Evolutionary conservation across 1,284 basidiomycete genomes (phyloP), one percentile per base, ranked within the genome.

Genomic region (Puccinia coronata): DNA sequence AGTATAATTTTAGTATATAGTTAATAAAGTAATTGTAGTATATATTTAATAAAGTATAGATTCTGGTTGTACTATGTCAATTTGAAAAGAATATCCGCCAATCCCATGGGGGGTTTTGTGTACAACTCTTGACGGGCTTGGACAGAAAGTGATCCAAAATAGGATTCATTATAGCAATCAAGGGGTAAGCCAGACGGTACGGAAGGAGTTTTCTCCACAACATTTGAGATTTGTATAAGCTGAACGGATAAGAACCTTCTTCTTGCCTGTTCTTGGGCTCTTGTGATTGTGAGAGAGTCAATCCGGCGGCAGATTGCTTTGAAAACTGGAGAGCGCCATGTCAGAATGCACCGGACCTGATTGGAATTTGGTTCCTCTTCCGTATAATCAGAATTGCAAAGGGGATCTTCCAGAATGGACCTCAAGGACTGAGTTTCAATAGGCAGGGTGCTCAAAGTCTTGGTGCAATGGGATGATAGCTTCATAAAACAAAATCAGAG

Each of bases 61-160:
- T n/a, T n/a, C n/a, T n/a, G n/a, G n/a, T n/a, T n/a, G n/a, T 53
- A 53, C 14, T 53, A 31, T 31, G 55, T 9, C 6, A 59, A 59
- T 23, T 59, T 59, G 20, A 59, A 59, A 9, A 59, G 55, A 59
- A 59, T 59, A 59, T 59, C 55, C 6, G 55, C 55, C 28, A 59
- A 23, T 59, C 55, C 55, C 55, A 59, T 59, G 55, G 55, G 6
- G 23, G 55, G 55, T 23, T 59, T 8, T 9, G 23, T 59, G 55
- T 59, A 23, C 23, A 59, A 59, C 55, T 59, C 55, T 23, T 59
- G 55, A 59, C 55, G 55, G 8, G 6, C 20, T 59, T 59, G 55
- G 28, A n/a, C 55, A 9, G 55, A 6, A 59, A 59, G 6, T 59
- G 55, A 59, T 59, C 23, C 9, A 9, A 59, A 59, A 23, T 59